Percentiles rank a stretch among this genome's conserved stretches.
Conservation (phyloP, 129 eudicot species). For the Flaveria trinervia region DNA sequence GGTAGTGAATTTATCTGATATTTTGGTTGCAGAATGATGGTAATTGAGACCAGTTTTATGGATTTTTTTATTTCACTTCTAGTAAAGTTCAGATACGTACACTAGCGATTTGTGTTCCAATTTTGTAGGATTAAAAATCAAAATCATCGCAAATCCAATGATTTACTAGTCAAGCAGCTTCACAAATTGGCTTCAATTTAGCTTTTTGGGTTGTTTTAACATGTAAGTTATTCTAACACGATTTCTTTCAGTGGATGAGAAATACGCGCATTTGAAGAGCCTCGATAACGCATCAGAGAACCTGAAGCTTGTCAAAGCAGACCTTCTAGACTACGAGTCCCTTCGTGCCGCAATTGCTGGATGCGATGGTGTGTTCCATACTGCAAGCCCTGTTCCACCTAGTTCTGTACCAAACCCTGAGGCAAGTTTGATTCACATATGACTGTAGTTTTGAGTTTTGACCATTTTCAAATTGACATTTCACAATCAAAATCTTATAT, state of each 20-base stretch:
- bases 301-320: constrained; percentile 71
- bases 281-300: constrained; percentile 67
- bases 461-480: background rate
- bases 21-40: background rate
- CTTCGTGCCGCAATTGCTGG: constrained; percentile 59
- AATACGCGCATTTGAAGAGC: constrained; percentile 59
- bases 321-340: constrained; percentile 67
- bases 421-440: constrained; percentile 42
- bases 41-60: background rate
- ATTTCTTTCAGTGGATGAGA: constrained; percentile 53
- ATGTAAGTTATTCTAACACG: background rate
- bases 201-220: background rate
- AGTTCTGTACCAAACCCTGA: constrained; percentile 73
- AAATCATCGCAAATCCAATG: too few relatives aligned
- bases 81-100: background rate
- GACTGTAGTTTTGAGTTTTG: background rate
- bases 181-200: background rate
- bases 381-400: constrained; percentile 82
- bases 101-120: background rate
- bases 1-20: background rate
- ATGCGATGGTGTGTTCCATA: constrained; percentile 81
- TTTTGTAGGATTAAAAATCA: background rate
- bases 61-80: too few relatives aligned
- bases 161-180: background rate
- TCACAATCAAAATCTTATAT: background rate